phyloP scores from a whole-genome alignment of 225 moss, liverwort and hornwort species.

The Marchantia polymorpha region DNA sequence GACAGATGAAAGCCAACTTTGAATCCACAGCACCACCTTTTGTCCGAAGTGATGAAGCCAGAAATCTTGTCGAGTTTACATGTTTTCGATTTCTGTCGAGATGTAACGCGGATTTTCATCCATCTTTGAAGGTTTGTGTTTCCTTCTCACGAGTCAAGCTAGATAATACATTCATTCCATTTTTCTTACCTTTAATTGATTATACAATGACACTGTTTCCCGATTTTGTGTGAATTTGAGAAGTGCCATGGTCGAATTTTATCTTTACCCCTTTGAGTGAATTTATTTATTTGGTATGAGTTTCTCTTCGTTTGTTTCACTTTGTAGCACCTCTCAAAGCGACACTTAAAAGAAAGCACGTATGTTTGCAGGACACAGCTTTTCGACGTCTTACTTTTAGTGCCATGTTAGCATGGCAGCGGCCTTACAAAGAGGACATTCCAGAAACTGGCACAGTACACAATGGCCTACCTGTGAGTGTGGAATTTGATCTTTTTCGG shows the following conservation, averaged over 20 bases:
- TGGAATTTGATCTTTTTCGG: neutral
- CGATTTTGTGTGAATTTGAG: too few species aligned
- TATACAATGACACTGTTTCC: neutral
- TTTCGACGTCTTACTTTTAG: slow-evolving; percentile 85
- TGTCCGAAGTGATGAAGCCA: slow-evolving; percentile 64
- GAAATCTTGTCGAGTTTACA: slow-evolving; percentile 79
- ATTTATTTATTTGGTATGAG: too few species aligned
- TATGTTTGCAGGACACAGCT: slow-evolving; percentile 64
- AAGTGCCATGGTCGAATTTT: neutral
- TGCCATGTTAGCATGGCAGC: slow-evolving; percentile 98
- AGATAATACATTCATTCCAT: neutral
- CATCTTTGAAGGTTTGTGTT: slow-evolving; percentile 67
- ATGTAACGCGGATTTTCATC: slow-evolving; percentile 71
- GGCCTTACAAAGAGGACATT: slow-evolving; percentile 66
- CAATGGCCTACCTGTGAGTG: slow-evolving; percentile 27
- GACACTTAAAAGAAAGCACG: neutral
- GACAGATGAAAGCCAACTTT: slow-evolving; percentile 87
- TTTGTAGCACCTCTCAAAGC: too few species aligned
- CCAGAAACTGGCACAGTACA: slow-evolving; percentile 9
- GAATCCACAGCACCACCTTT: slow-evolving; percentile 65
- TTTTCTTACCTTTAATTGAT: neutral
- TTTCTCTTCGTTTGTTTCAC: too few species aligned
- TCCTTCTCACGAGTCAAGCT: neutral
- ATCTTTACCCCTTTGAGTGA: neutral
- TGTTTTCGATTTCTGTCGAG: slow-evolving; percentile 79